Conservation (phyloP, 2,329 filamentous ascomycete species). For the Colletotrichum sp. region DNA sequence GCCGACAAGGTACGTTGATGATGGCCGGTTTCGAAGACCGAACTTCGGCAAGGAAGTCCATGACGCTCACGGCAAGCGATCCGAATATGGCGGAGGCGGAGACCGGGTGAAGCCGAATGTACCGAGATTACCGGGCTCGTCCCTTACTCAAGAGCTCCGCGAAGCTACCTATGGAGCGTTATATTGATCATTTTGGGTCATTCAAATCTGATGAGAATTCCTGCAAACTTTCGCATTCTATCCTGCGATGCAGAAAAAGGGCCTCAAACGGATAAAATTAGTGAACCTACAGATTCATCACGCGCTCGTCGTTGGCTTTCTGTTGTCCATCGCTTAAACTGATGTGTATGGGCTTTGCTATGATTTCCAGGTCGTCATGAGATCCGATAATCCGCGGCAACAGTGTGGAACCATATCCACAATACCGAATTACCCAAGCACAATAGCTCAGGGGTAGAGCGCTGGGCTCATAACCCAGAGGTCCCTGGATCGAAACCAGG, state of each 20-base stretch:
- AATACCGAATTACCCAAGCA: not conserved
- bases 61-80: not conserved
- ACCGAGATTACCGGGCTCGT: not conserved
- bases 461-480: slow-evolving; percentile 7
- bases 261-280: accelerated
- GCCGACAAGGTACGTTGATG: not conserved
- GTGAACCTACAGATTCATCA: no score
- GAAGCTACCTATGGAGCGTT: not conserved
- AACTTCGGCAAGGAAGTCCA: not conserved
- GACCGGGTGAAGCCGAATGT: not conserved
- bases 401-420: not conserved
- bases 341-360: not conserved
- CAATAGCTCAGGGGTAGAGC: not conserved
- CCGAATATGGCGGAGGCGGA: not conserved
- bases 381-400: not conserved
- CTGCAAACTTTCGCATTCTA: not conserved
- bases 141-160: not conserved
- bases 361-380: not conserved
- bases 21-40: not conserved
- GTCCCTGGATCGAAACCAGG: not conserved
- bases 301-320: not conserved
- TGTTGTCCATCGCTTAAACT: not conserved
- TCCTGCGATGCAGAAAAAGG: not conserved
- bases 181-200: not conserved
- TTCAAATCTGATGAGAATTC: not conserved